Conservation (phyloP, 371 early-diverging fungal species). For the Mucor plumbeus region DNA sequence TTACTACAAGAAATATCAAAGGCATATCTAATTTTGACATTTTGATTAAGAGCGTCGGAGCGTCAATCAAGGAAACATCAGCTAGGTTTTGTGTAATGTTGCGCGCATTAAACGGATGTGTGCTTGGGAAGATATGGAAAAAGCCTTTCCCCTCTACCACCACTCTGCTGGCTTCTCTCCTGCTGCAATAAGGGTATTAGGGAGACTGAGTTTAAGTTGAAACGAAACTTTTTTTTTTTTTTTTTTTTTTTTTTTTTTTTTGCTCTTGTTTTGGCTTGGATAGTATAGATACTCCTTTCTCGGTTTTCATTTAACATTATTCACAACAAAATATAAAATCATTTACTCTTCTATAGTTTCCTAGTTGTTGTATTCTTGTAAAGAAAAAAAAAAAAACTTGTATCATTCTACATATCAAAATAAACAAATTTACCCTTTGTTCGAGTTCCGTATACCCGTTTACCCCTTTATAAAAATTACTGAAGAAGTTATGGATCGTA, state of each 20-base stretch:
- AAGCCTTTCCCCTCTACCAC: neutral
- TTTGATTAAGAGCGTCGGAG: no score
- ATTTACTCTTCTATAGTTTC: neutral
- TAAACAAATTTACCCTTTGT: neutral
- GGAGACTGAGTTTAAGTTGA: neutral
- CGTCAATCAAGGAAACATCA: no score
- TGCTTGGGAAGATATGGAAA: neutral
- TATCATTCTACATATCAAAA: neutral
- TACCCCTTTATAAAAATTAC: neutral
- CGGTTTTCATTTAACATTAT: no score
- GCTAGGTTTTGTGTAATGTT: neutral
- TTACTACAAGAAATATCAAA: neutral
- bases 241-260: no score
- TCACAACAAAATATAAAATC: no score
- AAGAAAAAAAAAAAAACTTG: neutral
- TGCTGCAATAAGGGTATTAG: neutral
- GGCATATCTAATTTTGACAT: neutral
- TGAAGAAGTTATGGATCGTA: slow-evolving; percentile 45
- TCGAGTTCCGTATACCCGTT: slow-evolving; percentile 2
- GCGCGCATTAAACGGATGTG: neutral
- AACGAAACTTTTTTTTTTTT: neutral
- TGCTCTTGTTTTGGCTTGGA: neutral
- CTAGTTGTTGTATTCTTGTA: neutral
- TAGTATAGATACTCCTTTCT: neutral
- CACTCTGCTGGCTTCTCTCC: neutral